Evolutionary conservation across 2,329 filamentous ascomycete species (phyloP).

Genomic region (Juglanconis oblonga): DNA sequence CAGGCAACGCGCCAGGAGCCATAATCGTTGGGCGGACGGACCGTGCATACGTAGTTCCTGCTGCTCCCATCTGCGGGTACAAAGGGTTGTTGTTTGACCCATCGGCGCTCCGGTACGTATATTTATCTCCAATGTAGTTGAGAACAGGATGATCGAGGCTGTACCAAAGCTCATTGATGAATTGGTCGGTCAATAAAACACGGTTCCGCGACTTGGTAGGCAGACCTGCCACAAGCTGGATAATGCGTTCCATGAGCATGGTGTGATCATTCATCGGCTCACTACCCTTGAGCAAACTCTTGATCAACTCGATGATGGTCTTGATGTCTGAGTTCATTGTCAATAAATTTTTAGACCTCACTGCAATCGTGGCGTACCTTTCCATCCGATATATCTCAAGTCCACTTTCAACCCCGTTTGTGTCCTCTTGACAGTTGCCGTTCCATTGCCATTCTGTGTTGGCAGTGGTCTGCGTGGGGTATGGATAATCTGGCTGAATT

Average conservation of each 20-base stretch:
- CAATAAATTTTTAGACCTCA: background rate
- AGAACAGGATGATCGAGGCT: conserved; percentile 70
- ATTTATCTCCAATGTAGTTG: conserved; percentile 60
- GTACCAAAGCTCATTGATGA: conserved; percentile 69
- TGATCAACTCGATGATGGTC: conserved; percentile 60
- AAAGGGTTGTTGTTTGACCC: conserved; percentile 70
- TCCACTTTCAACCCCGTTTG: conserved; percentile 54
- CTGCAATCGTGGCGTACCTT: conserved; percentile 32
- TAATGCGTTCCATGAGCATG: conserved; percentile 72
- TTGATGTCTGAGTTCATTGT: conserved; percentile 49
- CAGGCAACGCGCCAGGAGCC: conserved; percentile 63
- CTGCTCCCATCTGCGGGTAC: conserved; percentile 63
- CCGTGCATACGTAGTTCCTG: conserved; percentile 64
- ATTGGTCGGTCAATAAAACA: conserved; percentile 61
- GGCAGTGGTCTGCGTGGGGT: conserved; percentile 62
- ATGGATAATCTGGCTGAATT: conserved; percentile 34
- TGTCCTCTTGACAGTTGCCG: conserved; percentile 47
- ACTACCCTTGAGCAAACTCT: conserved; percentile 60
- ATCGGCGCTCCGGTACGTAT: conserved; percentile 65
- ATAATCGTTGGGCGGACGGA: conserved; percentile 58
- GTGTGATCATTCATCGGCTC: conserved; percentile 70
- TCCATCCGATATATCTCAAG: conserved; percentile 50
- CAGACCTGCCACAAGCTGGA: conserved; percentile 65
- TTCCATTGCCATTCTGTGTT: conserved; percentile 60
- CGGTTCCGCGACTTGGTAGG: conserved; percentile 61